phyloP scores from a whole-genome alignment of 805 yeast genomes.

The Yamadazyma akitaensis region DNA sequence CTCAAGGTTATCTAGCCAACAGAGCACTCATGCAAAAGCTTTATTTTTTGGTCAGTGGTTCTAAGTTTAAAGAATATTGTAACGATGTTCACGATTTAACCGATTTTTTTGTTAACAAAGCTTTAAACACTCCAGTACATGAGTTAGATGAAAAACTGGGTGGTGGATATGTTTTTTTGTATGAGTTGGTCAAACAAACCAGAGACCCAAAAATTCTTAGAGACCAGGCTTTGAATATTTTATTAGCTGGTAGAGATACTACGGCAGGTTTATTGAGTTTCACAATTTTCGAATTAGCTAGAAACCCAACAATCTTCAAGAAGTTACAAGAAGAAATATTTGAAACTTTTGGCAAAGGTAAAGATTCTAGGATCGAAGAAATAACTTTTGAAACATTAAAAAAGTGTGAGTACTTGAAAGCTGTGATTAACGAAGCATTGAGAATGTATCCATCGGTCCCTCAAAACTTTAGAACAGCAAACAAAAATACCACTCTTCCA shows the following conservation, averaged over 20 bases:
- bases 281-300: slow-evolving; percentile 31
- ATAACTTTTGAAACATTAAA: slow-evolving; percentile 38
- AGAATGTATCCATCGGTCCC: slow-evolving; percentile 38
- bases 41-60: slow-evolving; percentile 23
- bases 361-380: slow-evolving; percentile 24
- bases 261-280: slow-evolving; percentile 40
- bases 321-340: slow-evolving; percentile 30
- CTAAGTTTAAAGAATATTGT: slow-evolving; percentile 21
- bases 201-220: slow-evolving; percentile 32
- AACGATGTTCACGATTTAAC: slow-evolving; percentile 26
- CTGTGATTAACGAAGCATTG: slow-evolving; percentile 33
- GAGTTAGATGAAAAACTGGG: slow-evolving; percentile 25
- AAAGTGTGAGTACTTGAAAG: slow-evolving; percentile 37
- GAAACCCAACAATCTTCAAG: slow-evolving; percentile 29
- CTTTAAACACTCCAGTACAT: slow-evolving; percentile 22
- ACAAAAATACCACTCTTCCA: slow-evolving; percentile 29
- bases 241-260: slow-evolving; percentile 43
- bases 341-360: slow-evolving; percentile 30
- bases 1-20: slow-evolving; percentile 30
- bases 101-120: slow-evolving; percentile 28
- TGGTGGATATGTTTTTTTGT: slow-evolving; percentile 34
- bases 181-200: slow-evolving; percentile 37
- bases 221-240: slow-evolving; percentile 39
- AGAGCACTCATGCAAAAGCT: slow-evolving; percentile 24
- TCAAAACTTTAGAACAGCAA: slow-evolving; percentile 26